Base-by-base conservation (phyloP, 768 basidiomycete species). In the Galerina sulciceps region DNA sequence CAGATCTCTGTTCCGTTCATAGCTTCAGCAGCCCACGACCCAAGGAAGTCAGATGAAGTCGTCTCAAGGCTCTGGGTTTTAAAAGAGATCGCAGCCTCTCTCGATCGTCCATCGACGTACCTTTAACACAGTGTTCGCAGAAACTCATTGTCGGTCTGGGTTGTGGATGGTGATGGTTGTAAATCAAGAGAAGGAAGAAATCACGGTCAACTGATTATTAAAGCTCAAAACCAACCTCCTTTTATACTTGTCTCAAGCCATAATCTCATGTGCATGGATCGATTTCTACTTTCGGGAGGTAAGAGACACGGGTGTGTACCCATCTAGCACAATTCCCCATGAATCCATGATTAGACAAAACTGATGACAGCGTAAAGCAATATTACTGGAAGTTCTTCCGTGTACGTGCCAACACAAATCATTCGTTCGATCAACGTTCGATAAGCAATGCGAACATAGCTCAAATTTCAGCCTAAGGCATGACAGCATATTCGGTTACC, bases 71-170 rank as follows among this genome's bases (percentile, higher is more conserved):
- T 31, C 26, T 31, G 26, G 26, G 26, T 31, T 31, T 31, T 4
- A 8, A 8, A 8, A 31, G 26, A 31, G 26, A 31, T 31, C 26
- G 26, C 26, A 31, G 26, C 8, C 26, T 31, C 8, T 31, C 26
- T 4, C 26, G 26, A 31, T 31, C 26, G 26, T 31, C 4, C 26
- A 1, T 31, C 26, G 4, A 41, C 62, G 20, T 53, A 64, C 65
- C 65, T 38, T 59, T 50, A 43, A 64, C 44, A 50, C 65, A 67
- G 17, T 64, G 47, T 22, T 64, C 55, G 66, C 73, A 76, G 41
- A 75, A 56, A 58, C 73, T 75, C 75, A 75, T 76, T 8, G 15
- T 62, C 13, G 22, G 26, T 43, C 23, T 43, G 26, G 34, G n/a
- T 46, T 35, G 15, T 46, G 35, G 34, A 18, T 31, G n/a, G 14